phyloP scores from a whole-genome alignment of 257 asterid species.

The Mitragyna speciosa region DNA sequence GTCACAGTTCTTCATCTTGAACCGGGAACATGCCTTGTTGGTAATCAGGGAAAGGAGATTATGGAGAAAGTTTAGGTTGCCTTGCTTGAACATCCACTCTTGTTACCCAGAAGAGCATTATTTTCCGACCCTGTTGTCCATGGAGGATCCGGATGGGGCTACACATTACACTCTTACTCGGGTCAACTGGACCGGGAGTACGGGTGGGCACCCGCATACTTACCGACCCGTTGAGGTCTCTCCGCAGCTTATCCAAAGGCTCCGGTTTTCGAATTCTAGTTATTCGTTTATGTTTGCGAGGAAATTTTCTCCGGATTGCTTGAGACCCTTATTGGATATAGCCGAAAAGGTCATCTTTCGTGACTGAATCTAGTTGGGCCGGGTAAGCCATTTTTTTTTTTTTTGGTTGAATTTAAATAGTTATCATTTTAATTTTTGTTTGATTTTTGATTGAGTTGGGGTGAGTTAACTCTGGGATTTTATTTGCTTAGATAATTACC shows the following conservation, averaged over 20 bases:
- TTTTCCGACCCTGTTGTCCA: constrained; percentile 69
- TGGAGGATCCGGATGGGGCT: constrained; percentile 68
- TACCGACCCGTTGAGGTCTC: constrained; percentile 54
- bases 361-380: constrained; percentile 46
- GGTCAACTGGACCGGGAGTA: constrained; percentile 67
- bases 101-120: constrained; percentile 88
- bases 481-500: too few relatives aligned
- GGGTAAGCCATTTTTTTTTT: constrained; percentile 33
- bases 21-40: constrained; percentile 48
- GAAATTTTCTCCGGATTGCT: constrained; percentile 74
- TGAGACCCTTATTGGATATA: constrained; percentile 57
- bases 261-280: constrained; percentile 51
- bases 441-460: not conserved
- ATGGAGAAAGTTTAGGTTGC: constrained; percentile 67
- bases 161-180: constrained; percentile 61
- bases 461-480: not conserved
- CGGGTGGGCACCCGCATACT: constrained; percentile 70
- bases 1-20: constrained; percentile 65
- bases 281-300: constrained; percentile 61
- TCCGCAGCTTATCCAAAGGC: constrained; percentile 39
- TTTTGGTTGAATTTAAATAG: not conserved
- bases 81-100: constrained; percentile 46
- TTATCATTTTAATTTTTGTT: not conserved
- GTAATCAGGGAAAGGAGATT: constrained; percentile 50
- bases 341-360: constrained; percentile 54